Conservation (phyloP, 768 basidiomycete genomes). For the Coprinopsis marcescibilis region DNA sequence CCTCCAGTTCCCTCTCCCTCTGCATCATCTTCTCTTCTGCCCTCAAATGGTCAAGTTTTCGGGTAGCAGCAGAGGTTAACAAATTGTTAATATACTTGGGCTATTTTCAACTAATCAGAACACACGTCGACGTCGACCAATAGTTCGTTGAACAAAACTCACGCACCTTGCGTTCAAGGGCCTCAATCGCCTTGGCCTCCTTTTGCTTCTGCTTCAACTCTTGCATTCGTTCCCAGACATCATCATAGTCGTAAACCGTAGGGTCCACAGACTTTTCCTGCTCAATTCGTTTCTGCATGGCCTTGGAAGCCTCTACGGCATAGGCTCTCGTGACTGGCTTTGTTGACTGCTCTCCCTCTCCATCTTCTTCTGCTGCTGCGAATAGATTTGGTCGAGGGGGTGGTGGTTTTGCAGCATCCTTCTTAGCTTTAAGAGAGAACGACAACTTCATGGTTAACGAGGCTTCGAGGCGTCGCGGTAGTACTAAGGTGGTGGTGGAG, state of each 20-base stretch:
- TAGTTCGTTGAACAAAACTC: not conserved
- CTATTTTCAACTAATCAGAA: constrained; percentile 30
- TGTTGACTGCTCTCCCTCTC: constrained; percentile 43
- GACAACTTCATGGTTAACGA: constrained; percentile 90
- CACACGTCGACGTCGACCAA: constrained; percentile 2
- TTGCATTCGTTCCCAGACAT: constrained; percentile 95
- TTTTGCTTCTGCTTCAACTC: constrained; percentile 72
- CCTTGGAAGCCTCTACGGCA: constrained; percentile 54
- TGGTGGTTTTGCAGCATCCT: constrained; percentile 43
- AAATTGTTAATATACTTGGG: constrained; percentile 91
- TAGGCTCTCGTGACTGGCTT: constrained; percentile 37
- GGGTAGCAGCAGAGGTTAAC: constrained; percentile 75
- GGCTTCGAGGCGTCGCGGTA: no score
- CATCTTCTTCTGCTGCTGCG: constrained; percentile 58
- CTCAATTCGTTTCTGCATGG: constrained; percentile 69
- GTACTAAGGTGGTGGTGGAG: constrained; percentile 6
- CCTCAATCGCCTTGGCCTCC: constrained; percentile 68
- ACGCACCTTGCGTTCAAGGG: constrained; percentile 72
- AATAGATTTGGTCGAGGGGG: constrained; percentile 46
- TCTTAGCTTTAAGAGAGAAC: constrained; percentile 74
- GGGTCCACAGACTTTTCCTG: constrained; percentile 74
- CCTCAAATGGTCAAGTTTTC: constrained; percentile 80
- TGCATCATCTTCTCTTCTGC: constrained; percentile 99
- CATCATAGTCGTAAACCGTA: constrained; percentile 92
- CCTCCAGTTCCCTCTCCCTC: constrained; percentile 86